Evolutionary conservation across 148 eudicot species (phyloP).

Genomic region (Nepenthes mirabilis): DNA sequence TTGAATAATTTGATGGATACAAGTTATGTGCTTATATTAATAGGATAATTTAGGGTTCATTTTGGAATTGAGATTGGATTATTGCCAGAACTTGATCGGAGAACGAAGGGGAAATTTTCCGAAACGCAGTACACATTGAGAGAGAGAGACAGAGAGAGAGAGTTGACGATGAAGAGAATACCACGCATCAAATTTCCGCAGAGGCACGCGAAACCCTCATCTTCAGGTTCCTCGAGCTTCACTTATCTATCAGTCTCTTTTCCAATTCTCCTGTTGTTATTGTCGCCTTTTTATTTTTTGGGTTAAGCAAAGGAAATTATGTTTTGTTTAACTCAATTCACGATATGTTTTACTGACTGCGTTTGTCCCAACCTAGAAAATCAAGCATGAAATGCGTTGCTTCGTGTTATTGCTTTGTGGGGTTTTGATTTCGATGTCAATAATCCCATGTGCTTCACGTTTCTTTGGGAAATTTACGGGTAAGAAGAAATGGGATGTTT

Average conservation of each 20-base stretch:
- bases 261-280: background rate
- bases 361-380: no score
- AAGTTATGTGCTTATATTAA: no score
- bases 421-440: background rate
- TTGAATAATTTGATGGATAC: no score
- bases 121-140: background rate
- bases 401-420: background rate
- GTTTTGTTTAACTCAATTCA: no score
- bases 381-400: background rate
- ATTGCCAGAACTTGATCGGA: no score
- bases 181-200: constrained; percentile 50
- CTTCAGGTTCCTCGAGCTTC: constrained; percentile 17
- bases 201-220: constrained; percentile 29
- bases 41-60: no score
- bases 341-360: no score
- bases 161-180: constrained; percentile 33
- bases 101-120: no score
- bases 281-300: background rate
- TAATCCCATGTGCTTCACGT: background rate
- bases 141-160: constrained; percentile 7
- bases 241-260: background rate
- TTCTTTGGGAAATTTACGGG: no score
- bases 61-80: no score
- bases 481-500: no score
- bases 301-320: no score